These are phyloP conservation scores for Jamesozyma lodderae DNA, from an alignment of 805 yeast genomes.

Conservation along the genomic window DNA sequence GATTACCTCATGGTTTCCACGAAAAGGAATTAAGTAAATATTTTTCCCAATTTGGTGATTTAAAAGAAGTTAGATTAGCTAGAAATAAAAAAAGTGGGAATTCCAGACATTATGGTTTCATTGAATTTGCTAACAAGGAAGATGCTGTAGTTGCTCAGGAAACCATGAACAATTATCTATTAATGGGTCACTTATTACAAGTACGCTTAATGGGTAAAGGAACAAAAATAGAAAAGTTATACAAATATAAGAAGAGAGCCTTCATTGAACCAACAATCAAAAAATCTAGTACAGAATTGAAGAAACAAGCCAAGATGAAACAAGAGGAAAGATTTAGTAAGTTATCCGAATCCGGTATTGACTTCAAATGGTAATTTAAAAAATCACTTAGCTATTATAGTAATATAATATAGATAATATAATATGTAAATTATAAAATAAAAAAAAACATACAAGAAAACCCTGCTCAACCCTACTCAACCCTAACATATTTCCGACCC, in stretches of 20 bases:
- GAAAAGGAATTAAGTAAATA: constrained; percentile 69
- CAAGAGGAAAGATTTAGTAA: constrained; percentile 29
- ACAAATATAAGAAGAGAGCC: constrained; percentile 30
- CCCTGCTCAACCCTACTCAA: too few species aligned
- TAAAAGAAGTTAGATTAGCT: constrained; percentile 68
- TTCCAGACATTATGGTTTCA: constrained; percentile 84
- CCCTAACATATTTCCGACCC: too few species aligned
- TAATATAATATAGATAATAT: too few species aligned
- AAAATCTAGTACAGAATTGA: constrained; percentile 27
- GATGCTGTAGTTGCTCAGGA: constrained; percentile 88
- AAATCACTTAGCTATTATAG: too few species aligned
- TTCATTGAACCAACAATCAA: constrained; percentile 26
- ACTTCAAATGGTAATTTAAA: constrained; percentile 31
- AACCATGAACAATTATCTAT: constrained; percentile 88
- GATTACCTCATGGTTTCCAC: constrained; percentile 87
- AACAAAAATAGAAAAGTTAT: constrained; percentile 35
- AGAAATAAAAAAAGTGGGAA: constrained; percentile 86
- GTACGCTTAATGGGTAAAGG: constrained; percentile 44
- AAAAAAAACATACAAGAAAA: too few species aligned
- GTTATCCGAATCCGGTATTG: constrained; percentile 31
- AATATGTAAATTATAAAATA: too few species aligned
- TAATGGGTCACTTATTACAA: constrained; percentile 80
- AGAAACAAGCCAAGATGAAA: constrained; percentile 26
- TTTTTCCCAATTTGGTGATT: constrained; percentile 84
- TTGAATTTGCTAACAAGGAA: constrained; percentile 65